Base-by-base conservation (phyloP, 2,329 filamentous ascomycete genomes). In the Clonostachys chloroleuca region DNA sequence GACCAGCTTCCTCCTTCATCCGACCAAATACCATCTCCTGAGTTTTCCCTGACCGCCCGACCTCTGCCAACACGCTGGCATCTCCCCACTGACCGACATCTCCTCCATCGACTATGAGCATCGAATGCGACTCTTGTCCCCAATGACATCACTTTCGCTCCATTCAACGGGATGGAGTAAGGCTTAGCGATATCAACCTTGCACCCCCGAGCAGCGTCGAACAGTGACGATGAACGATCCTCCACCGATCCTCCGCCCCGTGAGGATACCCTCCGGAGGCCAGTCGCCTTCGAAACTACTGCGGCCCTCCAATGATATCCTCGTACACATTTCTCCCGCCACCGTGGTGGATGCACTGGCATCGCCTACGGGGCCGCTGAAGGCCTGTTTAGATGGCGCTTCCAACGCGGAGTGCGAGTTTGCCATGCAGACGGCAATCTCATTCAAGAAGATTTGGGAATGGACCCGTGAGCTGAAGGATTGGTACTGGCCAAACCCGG, bases 381-480 rank as follows among this genome's bases (percentile, higher is more conserved):
- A 76, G 58, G 59, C 66, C 42, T 87, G 83, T 59, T 76, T 90
- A 49, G 78, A 83, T 50, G 72, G 70, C 35, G 81, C 85, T 14
- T 83, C 84, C 2, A 67, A 75, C 5, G 68, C 78, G 20, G 86
- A 92, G 64, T 81, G 85, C 56, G 83, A 86, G 14, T 83, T 92
- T 63, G 87, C 84, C 40, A 73, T 85, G 57, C 78, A 81, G 51
- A 84, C 87, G 40, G 87, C 87, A 40, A 65, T 83, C 51, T 84
- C 86, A 14, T 86, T 86, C 12, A 81, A 85, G 56, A 83, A 80
- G 52, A 81, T 94, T 51, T 78, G 85, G 63, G 77, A 81, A 58
- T 94, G 89, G 88, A 74, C 87, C 24, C 72, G 80, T n/a, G 89
- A 94, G 69, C 72, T 94, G 37, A 68, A 70, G 41, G 60, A 67